Conservation (phyloP, 495 filamentous ascomycete species). For the Tuber umbilicatum region DNA sequence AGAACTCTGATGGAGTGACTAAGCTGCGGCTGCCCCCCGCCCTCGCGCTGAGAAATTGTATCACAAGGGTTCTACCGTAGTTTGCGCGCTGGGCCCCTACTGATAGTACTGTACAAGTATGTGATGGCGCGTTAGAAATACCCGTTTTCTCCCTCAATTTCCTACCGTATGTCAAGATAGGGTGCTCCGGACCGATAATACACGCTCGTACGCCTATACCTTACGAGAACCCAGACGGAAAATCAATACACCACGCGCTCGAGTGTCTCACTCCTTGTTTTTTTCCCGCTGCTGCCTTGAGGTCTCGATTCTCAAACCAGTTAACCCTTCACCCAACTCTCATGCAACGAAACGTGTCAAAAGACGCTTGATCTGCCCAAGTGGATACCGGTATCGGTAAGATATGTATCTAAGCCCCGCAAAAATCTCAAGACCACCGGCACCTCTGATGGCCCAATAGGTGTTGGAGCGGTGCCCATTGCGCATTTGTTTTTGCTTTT, state of each 20-base stretch:
- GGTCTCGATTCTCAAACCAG: background rate
- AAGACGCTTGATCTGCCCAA: background rate
- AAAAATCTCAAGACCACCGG: background rate
- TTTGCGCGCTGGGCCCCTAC: too few species aligned
- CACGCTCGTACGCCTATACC: background rate
- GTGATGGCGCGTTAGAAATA: too few species aligned
- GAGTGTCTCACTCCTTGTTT: background rate
- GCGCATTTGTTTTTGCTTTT: background rate
- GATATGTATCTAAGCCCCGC: background rate
- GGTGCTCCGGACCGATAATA: background rate
- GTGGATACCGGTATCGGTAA: too few species aligned
- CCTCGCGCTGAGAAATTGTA: too few species aligned
- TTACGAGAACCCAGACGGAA: background rate
- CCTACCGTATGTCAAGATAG: background rate
- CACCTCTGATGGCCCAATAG: background rate
- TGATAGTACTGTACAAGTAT: too few species aligned
- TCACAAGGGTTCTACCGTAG: too few species aligned
- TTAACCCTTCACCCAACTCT: background rate
- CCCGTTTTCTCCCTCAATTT: too few species aligned
- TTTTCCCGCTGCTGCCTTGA: background rate
- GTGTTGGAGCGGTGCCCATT: background rate
- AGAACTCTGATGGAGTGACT: too few species aligned
- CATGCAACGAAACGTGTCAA: constrained; percentile 2
- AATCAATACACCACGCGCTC: background rate
- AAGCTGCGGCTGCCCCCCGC: too few species aligned